Evolutionary conservation across 495 filamentous ascomycete species (phyloP).

Genomic region (Penicillium dipodomyicola): DNA sequence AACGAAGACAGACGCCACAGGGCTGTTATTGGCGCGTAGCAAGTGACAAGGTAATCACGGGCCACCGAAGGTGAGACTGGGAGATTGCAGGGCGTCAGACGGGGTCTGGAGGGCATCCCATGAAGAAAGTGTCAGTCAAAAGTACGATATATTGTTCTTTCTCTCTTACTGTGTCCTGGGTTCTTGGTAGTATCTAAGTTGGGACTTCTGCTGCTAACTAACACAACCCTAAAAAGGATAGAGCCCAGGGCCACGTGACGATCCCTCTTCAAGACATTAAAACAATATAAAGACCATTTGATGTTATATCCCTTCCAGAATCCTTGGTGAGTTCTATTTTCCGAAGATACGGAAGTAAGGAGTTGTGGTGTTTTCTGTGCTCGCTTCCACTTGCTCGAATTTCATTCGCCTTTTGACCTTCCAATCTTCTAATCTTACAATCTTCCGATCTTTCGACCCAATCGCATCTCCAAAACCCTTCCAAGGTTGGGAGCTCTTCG

Average conservation of each 20-base stretch:
- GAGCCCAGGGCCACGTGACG: background rate
- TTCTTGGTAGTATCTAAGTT: too few relatives aligned
- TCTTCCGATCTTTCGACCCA: conserved; percentile 1
- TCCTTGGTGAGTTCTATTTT: background rate
- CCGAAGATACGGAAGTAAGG: background rate
- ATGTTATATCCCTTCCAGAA: background rate
- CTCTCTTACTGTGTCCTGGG: background rate
- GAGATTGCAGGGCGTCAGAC: conserved; percentile 1
- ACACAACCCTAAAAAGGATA: background rate
- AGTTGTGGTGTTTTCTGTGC: conserved; percentile 2
- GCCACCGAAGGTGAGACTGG: conserved; percentile 3
- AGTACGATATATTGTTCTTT: background rate
- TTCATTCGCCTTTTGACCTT: background rate
- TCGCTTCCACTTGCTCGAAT: background rate
- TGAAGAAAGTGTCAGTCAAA: background rate
- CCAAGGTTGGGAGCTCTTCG: background rate
- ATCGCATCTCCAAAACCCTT: background rate
- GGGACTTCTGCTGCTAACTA: background rate
- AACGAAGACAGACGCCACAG: conserved; percentile 2
- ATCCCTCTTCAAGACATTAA: conserved; percentile 1
- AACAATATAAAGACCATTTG: background rate
- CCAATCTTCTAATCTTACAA: background rate
- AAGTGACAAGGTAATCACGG: conserved; percentile 1
- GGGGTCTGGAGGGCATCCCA: background rate
- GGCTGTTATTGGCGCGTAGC: background rate